Evolutionary conservation across 306 rosid species (phyloP).

Genomic region (Prunus fruticosa): DNA sequence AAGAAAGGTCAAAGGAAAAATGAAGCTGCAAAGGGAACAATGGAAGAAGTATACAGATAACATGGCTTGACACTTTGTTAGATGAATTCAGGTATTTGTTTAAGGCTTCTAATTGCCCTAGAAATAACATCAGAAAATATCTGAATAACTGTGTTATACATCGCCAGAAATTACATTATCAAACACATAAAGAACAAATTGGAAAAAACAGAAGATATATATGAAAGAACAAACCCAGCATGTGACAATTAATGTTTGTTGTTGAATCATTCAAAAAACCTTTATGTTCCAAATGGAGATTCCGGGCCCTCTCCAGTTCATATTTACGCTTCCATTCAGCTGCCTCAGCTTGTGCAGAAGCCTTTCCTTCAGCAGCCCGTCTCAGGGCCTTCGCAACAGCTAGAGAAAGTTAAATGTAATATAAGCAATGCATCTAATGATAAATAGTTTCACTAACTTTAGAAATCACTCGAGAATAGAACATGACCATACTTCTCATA

Average conservation of each 20-base stretch:
- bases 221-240: not conserved
- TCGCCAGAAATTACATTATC: not conserved
- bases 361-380: constrained; percentile 89
- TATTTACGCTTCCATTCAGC: constrained; percentile 95
- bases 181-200: constrained; percentile 2
- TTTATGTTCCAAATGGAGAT: constrained; percentile 56
- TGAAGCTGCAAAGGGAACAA: not conserved
- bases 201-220: not conserved
- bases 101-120: not conserved
- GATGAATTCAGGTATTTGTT: not conserved
- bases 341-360: constrained; percentile 94
- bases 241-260: not conserved
- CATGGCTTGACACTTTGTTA: not conserved
- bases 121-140: not conserved
- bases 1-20: not conserved
- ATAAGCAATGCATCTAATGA: constrained; percentile 34
- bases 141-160: not conserved
- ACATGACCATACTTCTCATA: constrained; percentile 71
- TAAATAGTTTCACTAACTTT: constrained; percentile 18
- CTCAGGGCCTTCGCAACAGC: constrained; percentile 93
- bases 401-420: constrained; percentile 45
- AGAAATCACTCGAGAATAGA: constrained; percentile 9
- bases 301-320: constrained; percentile 75
- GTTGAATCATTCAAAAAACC: constrained; percentile 41
- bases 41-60: not conserved